Evolutionary conservation across 2,329 filamentous ascomycete species (phyloP).

Genomic region (Cordyceps fumosorosea): DNA sequence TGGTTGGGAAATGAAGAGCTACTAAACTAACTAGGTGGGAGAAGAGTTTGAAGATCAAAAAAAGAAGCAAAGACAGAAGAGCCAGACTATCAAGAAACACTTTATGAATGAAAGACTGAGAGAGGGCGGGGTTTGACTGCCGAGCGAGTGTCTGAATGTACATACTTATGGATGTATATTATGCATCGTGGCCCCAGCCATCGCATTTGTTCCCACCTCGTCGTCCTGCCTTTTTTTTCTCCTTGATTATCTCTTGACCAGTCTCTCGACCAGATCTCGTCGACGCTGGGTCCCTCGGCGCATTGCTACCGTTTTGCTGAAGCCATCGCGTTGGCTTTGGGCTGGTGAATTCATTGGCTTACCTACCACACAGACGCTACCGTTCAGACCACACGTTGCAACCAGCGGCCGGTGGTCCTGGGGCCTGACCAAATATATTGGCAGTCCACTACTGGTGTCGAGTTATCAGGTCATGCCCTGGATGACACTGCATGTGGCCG

Average conservation of each 20-base stretch:
- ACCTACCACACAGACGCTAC: background rate
- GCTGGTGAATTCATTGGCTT: background rate
- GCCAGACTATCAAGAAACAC: background rate
- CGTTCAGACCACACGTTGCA: no score
- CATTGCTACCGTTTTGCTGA: background rate
- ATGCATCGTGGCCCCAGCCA: background rate
- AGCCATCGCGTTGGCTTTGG: background rate
- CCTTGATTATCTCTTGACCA: background rate
- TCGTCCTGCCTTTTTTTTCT: background rate
- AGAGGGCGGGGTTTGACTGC: background rate
- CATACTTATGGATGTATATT: background rate
- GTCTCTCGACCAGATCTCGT: background rate
- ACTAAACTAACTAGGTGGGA: background rate
- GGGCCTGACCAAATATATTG: no score
- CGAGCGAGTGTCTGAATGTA: background rate
- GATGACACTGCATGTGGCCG: constrained; percentile 3
- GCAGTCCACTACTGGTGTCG: no score
- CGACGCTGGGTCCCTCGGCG: background rate
- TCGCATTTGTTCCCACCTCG: background rate
- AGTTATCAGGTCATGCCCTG: background rate
- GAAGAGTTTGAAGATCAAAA: background rate
- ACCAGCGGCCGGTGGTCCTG: no score
- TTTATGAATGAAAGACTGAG: background rate
- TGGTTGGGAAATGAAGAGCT: background rate
- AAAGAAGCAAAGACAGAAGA: background rate